Base-by-base conservation (phyloP, 352 stramenopile genomes). In the Globisporangium echinulatum region DNA sequence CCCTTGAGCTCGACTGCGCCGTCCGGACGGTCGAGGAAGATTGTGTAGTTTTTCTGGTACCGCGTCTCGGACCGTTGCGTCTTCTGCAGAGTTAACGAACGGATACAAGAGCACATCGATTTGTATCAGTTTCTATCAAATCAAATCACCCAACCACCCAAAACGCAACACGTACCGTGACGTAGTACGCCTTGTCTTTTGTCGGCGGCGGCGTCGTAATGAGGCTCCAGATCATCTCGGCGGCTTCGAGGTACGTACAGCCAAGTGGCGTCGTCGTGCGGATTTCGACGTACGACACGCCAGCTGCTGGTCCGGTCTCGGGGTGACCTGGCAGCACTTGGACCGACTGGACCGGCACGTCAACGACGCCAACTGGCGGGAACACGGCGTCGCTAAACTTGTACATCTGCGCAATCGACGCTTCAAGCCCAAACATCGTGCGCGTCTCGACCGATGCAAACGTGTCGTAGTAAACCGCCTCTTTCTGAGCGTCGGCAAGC, bases 11-110 rank as follows among this genome's bases (percentile, higher is more conserved):
- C 50, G 7, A 64, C 43, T 4, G 52, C 10, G 4, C 38, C 52
- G 7, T 43, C 40, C 3, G 38, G 51, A 2, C 15, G 36, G 5
- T 58, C 38, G 17, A 64, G 19, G 36, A 47, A 52, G 5, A 59
- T 6, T 1, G 52, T 50, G 38, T 64, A 64, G 17, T 17, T 54
- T 19, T 64, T 64, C 39, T 64, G 14, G 40, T 59, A 64, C 42
- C 36, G 52, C 7, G 36, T 49, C 51, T 55, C 44, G 5, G 51
- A 50, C n/a, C 40, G 11, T 11, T 49, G 9, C 36, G 37, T 50
- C 40, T 47, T 58, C 58, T 63, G 10, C 4, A 5, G 40, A 6
- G n/a, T 7, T 36, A 56, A 36, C 5, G 1, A 17, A 17, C 25
- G 33, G 6, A 14, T 33, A n/a, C n/a, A n/a, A n/a, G n/a, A n/a